A percentile compares a stretch with the other conserved stretches of the same genome.
Conservation (phyloP, 352 stramenopile species). For the Phytophthora constricta region DNA sequence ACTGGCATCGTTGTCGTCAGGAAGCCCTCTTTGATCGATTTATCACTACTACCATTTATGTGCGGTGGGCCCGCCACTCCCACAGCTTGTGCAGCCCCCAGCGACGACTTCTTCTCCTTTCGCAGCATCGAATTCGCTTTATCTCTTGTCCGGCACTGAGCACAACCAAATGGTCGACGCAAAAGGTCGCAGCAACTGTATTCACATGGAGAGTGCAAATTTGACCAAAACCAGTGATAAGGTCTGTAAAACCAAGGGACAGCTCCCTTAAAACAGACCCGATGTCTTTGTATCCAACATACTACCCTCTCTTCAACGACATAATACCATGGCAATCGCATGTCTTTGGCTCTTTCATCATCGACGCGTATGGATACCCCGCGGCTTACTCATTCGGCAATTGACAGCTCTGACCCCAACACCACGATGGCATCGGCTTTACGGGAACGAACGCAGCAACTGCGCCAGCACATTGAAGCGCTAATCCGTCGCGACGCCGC, state of each 20-base stretch:
- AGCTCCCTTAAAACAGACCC: too few relatives aligned
- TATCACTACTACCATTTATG: too few relatives aligned
- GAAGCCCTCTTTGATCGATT: too few relatives aligned
- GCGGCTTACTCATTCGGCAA: slow-evolving; percentile 15
- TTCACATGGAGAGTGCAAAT: background rate
- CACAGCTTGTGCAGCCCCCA: too few relatives aligned
- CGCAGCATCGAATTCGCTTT: too few relatives aligned
- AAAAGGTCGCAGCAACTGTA: background rate
- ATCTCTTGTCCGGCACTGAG: background rate
- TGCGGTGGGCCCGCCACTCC: too few relatives aligned
- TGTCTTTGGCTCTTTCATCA: background rate
- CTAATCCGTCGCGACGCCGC: slow-evolving; percentile 56
- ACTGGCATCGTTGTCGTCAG: too few relatives aligned
- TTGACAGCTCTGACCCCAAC: slow-evolving; percentile 3
- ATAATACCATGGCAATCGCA: background rate
- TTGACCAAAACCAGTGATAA: background rate
- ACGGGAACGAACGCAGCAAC: slow-evolving; percentile 31
- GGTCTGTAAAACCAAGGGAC: background rate
- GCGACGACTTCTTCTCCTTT: too few relatives aligned
- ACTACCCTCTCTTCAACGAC: too few relatives aligned
- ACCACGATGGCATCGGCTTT: slow-evolving; percentile 18
- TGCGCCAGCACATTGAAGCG: slow-evolving; percentile 61
- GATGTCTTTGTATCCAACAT: too few relatives aligned
- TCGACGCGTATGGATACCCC: too few relatives aligned
- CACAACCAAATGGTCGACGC: background rate